Evolutionary conservation across 2,329 filamentous ascomycete species (phyloP).

Genomic region (Byssoonygena ceratinophila): DNA sequence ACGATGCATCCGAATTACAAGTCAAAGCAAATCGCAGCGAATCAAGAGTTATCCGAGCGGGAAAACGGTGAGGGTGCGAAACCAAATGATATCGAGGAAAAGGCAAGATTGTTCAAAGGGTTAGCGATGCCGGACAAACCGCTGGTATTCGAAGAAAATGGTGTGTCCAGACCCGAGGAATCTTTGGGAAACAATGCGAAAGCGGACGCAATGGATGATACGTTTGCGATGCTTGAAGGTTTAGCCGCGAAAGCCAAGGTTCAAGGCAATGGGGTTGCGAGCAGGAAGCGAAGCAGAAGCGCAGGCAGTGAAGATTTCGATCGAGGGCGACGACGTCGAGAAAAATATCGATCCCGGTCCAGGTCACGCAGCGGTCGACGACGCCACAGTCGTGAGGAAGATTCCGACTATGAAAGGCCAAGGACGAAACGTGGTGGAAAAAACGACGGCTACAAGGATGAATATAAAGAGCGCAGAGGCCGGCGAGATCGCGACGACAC

Average conservation of each 20-base stretch:
- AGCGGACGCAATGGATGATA: slow-evolving; percentile 74
- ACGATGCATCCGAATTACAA: slow-evolving; percentile 90
- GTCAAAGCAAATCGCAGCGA: slow-evolving; percentile 35
- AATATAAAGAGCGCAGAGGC: slow-evolving; percentile 35
- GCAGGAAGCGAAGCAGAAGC: slow-evolving; percentile 46
- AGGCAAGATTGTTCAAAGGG: slow-evolving; percentile 80
- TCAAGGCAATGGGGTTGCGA: slow-evolving; percentile 28
- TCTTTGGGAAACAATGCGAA: slow-evolving; percentile 32
- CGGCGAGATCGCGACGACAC: slow-evolving; percentile 37
- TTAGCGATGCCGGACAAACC: slow-evolving; percentile 75
- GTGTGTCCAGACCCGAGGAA: slow-evolving; percentile 27
- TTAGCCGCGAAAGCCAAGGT: slow-evolving; percentile 56
- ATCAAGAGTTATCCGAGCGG: slow-evolving; percentile 30
- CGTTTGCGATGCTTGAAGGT: slow-evolving; percentile 79
- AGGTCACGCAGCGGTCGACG: slow-evolving; percentile 37
- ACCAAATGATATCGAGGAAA: slow-evolving; percentile 50
- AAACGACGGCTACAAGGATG: slow-evolving; percentile 37
- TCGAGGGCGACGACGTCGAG: slow-evolving; percentile 21
- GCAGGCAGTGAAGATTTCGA: slow-evolving; percentile 42
- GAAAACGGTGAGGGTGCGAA: slow-evolving; percentile 33
- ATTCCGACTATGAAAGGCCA: slow-evolving; percentile 39
- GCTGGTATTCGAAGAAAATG: slow-evolving; percentile 44
- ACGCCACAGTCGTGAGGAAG: slow-evolving; percentile 35
- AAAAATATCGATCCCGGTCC: slow-evolving; percentile 43
- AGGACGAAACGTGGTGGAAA: slow-evolving; percentile 44